phyloP scores from a whole-genome alignment of 1,139 yeast genomes.

The Arxiozyma telluris region DNA sequence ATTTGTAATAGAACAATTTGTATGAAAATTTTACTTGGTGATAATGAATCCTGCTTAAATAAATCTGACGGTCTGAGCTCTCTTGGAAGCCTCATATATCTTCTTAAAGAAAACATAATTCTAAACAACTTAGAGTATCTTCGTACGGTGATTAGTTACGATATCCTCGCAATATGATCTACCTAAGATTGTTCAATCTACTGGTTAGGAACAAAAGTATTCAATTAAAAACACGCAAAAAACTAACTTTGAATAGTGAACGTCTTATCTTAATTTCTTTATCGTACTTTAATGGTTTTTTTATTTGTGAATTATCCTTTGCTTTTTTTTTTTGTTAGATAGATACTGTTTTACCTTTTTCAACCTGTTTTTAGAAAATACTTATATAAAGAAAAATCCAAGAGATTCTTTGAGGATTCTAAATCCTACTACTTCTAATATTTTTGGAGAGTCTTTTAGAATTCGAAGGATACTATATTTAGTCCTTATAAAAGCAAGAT shows the following conservation, averaged over 20 bases:
- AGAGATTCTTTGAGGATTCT: background rate
- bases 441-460: too few relatives aligned
- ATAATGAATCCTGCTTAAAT: constrained; percentile 32
- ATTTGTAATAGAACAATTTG: constrained; percentile 59
- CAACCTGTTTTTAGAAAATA: background rate
- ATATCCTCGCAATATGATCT: background rate
- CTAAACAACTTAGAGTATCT: background rate
- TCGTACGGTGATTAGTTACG: background rate
- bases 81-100: constrained; percentile 26
- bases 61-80: constrained; percentile 27
- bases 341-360: too few relatives aligned
- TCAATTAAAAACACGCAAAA: too few relatives aligned
- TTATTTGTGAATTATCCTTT: background rate
- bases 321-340: background rate
- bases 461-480: too few relatives aligned
- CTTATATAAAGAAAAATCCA: background rate
- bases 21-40: constrained; percentile 37
- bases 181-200: background rate
- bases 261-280: background rate
- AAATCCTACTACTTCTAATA: background rate
- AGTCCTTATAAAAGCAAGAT: too few relatives aligned
- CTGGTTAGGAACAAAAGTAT: background rate
- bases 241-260: background rate
- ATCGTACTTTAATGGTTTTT: too few relatives aligned
- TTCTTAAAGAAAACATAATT: constrained; percentile 21